Evolutionary conservation across 208 protist species (phyloP).

Genomic region (Leishmania tropica): DNA sequence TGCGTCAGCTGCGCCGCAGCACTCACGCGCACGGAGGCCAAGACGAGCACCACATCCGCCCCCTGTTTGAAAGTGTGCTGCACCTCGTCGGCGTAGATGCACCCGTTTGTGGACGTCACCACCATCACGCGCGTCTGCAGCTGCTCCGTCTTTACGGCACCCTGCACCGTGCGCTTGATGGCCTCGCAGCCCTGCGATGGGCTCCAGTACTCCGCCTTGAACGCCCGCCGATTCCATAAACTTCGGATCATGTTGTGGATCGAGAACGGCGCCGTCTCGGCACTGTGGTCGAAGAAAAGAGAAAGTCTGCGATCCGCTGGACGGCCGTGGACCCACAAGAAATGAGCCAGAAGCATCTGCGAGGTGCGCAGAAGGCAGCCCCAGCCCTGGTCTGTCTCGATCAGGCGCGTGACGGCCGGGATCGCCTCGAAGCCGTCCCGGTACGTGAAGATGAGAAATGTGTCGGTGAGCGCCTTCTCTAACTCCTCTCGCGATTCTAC

Average conservation of each 20-base stretch:
- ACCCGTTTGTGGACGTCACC: slow-evolving; percentile 45
- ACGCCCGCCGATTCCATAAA: slow-evolving; percentile 36
- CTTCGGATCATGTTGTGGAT: slow-evolving; percentile 66
- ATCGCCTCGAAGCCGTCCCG: slow-evolving; percentile 64
- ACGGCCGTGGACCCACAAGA: slow-evolving; percentile 41
- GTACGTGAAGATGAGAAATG: slow-evolving; percentile 78
- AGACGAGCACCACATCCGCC: slow-evolving; percentile 55
- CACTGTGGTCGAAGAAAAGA: slow-evolving; percentile 52
- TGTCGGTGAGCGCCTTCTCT: slow-evolving; percentile 26
- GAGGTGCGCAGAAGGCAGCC: slow-evolving; percentile 77
- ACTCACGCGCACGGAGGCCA: slow-evolving; percentile 60
- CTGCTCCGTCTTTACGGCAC: slow-evolving; percentile 31
- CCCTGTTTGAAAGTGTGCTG: slow-evolving; percentile 30
- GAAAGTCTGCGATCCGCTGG: slow-evolving; percentile 39
- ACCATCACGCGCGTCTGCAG: slow-evolving; percentile 51
- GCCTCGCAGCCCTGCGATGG: slow-evolving; percentile 79
- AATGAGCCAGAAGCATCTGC: slow-evolving; percentile 87
- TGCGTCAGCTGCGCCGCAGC: slow-evolving; percentile 43
- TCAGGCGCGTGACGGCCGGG: slow-evolving; percentile 19
- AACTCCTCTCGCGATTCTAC: slow-evolving; percentile 49
- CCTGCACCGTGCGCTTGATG: slow-evolving; percentile 48
- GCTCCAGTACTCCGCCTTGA: slow-evolving; percentile 73
- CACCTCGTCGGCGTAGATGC: slow-evolving; percentile 54
- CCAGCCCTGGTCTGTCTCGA: slow-evolving; percentile 77
- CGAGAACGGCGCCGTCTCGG: slow-evolving; percentile 53